These are phyloP conservation scores for Tetraselmis chui DNA, from an alignment of 139 green algal species.

Conservation along the genomic window DNA sequence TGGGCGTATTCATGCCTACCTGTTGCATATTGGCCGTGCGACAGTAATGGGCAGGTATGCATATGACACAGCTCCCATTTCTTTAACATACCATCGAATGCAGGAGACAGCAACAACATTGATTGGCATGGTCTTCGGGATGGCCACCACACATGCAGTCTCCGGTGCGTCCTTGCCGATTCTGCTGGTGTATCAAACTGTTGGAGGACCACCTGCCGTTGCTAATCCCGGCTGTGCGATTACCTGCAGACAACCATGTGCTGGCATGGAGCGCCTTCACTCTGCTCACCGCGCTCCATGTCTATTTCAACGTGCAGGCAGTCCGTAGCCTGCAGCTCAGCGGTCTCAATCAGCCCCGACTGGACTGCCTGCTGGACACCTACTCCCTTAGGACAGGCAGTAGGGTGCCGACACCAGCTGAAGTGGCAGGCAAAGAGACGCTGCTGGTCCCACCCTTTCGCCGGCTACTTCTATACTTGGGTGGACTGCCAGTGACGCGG, in stretches of 20 bases:
- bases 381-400: background rate
- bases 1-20: too few species aligned
- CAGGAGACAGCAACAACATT: constrained; percentile 69
- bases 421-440: constrained; percentile 27
- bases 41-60: too few species aligned
- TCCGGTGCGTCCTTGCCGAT: too few species aligned
- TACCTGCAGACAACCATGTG: background rate
- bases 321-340: constrained; percentile 64
- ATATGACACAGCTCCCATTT: too few species aligned
- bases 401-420: constrained; percentile 20
- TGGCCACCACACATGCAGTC: constrained; percentile 49
- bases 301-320: constrained; percentile 72
- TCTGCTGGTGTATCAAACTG: too few species aligned
- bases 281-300: constrained; percentile 53
- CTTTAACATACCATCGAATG: too few species aligned
- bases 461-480: background rate
- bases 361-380: constrained; percentile 40
- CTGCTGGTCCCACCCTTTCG: constrained; percentile 32
- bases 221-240: background rate
- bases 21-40: too few species aligned
- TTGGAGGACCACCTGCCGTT: too few species aligned
- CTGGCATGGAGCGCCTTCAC: constrained; percentile 22
- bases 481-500: too few species aligned
- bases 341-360: constrained; percentile 60
- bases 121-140: constrained; percentile 72